These are phyloP conservation scores for Hydnomerulius pinastri DNA, from an alignment of 768 basidiomycete species.

Conservation along the genomic window DNA sequence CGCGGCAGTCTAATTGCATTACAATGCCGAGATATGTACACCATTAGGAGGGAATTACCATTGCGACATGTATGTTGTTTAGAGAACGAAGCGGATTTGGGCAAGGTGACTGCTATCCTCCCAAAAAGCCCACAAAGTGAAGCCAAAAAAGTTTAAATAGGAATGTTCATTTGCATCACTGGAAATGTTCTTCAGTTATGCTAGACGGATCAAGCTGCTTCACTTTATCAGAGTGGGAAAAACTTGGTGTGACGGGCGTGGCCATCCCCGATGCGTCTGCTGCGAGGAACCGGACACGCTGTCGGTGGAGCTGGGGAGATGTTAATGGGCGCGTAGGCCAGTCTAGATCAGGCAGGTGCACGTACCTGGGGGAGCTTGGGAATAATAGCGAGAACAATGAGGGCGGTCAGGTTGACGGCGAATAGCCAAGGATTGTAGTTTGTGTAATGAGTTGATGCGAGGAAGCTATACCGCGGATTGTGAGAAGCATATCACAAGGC, in stretches of 20 bases:
- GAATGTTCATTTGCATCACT: constrained; percentile 21
- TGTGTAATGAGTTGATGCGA: constrained; percentile 97
- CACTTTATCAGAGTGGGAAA: constrained; percentile 50
- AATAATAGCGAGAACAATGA: constrained; percentile 76
- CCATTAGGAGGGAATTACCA: constrained; percentile 33
- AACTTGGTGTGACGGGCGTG: constrained; percentile 64
- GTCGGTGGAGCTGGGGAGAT: constrained; percentile 68
- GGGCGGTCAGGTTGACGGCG: constrained; percentile 82
- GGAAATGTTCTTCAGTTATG: constrained; percentile 53
- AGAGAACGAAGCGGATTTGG: constrained; percentile 15
- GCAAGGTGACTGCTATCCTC: constrained; percentile 11
- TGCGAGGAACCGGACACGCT: constrained; percentile 77
- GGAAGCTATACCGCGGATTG: constrained; percentile 59
- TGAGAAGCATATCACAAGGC: background rate
- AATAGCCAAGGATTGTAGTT: constrained; percentile 95
- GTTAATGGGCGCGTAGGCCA: constrained; percentile 15
- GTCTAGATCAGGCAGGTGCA: constrained; percentile 1
- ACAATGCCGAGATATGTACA: constrained; percentile 34
- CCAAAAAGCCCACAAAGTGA: constrained; percentile 18
- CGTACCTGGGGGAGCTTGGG: constrained; percentile 94
- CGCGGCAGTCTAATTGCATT: constrained; percentile 19
- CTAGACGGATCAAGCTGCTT: constrained; percentile 31
- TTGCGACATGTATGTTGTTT: constrained; percentile 19
- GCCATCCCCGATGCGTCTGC: constrained; percentile 62
- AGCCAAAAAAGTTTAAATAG: constrained; percentile 8